Evolutionary conservation across 202 grass and related monocot species (phyloP).

Genomic region (Panicum hallii): DNA sequence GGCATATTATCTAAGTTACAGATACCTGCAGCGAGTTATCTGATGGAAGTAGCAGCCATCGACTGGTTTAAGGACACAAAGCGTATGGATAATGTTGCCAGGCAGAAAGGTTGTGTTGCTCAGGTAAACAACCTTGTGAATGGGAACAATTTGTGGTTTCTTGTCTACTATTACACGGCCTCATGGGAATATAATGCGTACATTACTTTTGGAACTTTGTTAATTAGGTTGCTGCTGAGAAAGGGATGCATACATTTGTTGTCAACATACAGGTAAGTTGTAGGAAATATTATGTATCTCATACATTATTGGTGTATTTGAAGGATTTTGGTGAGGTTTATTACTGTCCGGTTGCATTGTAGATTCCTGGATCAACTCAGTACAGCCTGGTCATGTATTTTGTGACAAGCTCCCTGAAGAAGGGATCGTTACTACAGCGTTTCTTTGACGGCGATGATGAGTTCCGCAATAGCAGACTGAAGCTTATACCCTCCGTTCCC

Average conservation of each 20-base stretch:
- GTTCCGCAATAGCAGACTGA: constrained; percentile 89
- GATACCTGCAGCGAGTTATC: constrained; percentile 79
- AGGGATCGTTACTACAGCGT: constrained; percentile 81
- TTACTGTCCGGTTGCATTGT: constrained; percentile 15
- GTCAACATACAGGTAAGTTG: constrained; percentile 84
- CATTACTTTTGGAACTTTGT: constrained; percentile 18
- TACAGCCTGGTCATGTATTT: constrained; percentile 97
- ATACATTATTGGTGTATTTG: neutral
- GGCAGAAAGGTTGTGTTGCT: constrained; percentile 72
- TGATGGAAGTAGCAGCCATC: constrained; percentile 84
- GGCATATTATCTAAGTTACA: constrained; percentile 40
- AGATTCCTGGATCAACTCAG: constrained; percentile 92
- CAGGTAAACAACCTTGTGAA: constrained; percentile 57
- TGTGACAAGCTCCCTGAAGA: constrained; percentile 60
- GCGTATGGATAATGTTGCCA: constrained; percentile 88
- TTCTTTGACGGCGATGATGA: constrained; percentile 92
- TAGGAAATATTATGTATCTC: neutral
- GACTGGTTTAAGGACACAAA: constrained; percentile 91
- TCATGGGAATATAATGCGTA: neutral
- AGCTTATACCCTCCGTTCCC: constrained; percentile 88
- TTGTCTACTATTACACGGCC: neutral
- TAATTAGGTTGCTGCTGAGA: constrained; percentile 83
- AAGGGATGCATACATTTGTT: constrained; percentile 78
- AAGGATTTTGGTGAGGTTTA: constrained; percentile 19
- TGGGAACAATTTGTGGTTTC: neutral